Evolutionary conservation across 345 rosid species (phyloP), one percentile per base, ranked within the genome.

Genomic region (Lumnitzera racemosa): DNA sequence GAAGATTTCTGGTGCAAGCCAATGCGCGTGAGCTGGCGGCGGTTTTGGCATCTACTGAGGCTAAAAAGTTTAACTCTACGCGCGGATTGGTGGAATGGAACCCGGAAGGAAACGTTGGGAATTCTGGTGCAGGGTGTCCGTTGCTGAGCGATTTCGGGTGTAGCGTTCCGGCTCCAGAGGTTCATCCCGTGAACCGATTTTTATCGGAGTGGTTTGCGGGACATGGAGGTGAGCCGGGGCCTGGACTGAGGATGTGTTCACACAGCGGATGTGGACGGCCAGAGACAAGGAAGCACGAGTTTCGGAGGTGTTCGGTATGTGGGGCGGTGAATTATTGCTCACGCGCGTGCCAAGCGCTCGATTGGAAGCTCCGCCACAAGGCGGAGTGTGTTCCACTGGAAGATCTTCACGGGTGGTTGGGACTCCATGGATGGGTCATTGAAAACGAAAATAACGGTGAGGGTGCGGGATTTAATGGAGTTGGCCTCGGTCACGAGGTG

Each of bases 321-420:
- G 99, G 99, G 8, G 80, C 80, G 0, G 99, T 94, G 55, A 90
- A 90, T 71, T 94, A 94, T 53, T 94, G 99, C 31, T 94, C 99
- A 53, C 88, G 97, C 66, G 99, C 97, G 2, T 94, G 99, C 65
- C 97, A 90, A 36, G 97, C 99, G 20, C 83, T 94, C 13, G 99
- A 94, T 55, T 90, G 99, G 99, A 94, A 94, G 72, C 74, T 84
- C 43, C 78, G 95, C 12, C 99, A 94, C 58, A 94, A 88, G 61
- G 83, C 74, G 54, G 89, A 88, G 56, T 90, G 97, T 63, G 77
- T 70, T 6, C 91, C 95, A 15, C 79, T 81, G 24, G 91, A 83
- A 68, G 90, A 63, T 64, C 2, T 85, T 76, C 1, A 92, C 62
- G 13, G 95, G 73, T 47, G 88, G 72, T 12, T 83, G 78, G 3